Evolutionary conservation across 441 rosid genomes (phyloP), one percentile per base, ranked within the genome.

Genomic region (Erysimum cheiri): DNA sequence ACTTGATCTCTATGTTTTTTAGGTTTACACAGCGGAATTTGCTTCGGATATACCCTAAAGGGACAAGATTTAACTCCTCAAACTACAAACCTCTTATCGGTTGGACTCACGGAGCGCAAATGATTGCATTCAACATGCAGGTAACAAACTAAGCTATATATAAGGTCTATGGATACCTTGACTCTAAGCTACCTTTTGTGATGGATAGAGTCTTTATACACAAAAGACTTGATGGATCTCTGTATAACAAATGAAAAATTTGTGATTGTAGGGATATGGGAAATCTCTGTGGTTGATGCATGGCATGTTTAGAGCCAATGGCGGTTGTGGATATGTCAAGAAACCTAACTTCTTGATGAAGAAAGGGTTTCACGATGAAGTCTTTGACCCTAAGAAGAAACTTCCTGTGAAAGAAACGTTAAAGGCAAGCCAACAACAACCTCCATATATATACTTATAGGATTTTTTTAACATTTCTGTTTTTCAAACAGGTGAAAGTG

Each of bases 71-170:
- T 58, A 79, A 77, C 72, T 88, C 93, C 9, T 85, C 93, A 14
- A 88, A 88, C 65, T 88, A 80, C 60, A 82, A 86, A 44, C 91
- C 93, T 7, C 81, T 74, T 43, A 62, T 82, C 3, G 89, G 85
- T 32, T 88, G 93, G 93, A 82, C 71, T 72, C 91, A 88, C 12
- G 89, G 92, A 29, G 89, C 87, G 28, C 89, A 85, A 75, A 85
- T 87, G 91, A 83, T 86, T 33, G 91, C 91, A 54, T 84, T 86
- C 72, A 87, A 87, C 71, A 85, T 87, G 89, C 86, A 87, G 88
- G 91, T 87, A 49, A 47, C 56, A 50, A 33, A 28, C 40, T 22
- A 46, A 22, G 53, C 6, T 64, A 24, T 28, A 24, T 28, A 46
- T 9, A 49, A 69, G 36, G 46, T 43, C 10, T 40, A 33, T 12